These are phyloP conservation scores for Crithidia expoeki DNA, from an alignment of 208 protist genomes.

Conservation along the genomic window DNA sequence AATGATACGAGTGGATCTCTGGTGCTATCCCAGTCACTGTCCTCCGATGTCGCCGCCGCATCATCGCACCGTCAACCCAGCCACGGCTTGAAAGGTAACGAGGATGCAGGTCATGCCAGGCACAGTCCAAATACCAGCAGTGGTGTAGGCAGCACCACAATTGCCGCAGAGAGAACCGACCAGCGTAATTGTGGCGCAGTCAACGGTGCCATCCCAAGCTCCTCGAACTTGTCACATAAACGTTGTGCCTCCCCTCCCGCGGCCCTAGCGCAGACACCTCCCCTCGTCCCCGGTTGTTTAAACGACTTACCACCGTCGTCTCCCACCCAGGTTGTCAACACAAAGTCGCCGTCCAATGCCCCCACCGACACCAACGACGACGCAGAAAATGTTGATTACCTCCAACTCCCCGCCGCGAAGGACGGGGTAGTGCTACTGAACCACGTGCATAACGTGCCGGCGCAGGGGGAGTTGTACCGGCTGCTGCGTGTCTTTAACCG, in stretches of 20 bases:
- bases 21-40: neutral
- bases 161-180: no score
- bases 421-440: constrained; percentile 22
- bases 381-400: neutral
- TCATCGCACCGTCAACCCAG: neutral
- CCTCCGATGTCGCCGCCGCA: neutral
- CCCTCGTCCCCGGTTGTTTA: neutral
- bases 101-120: no score
- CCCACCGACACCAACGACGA: neutral
- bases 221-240: no score
- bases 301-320: neutral
- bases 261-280: neutral
- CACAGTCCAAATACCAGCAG: no score
- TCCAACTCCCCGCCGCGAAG: constrained; percentile 14
- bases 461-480: constrained; percentile 28
- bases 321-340: neutral
- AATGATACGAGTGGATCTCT: neutral
- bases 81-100: no score
- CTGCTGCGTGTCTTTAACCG: constrained; percentile 16
- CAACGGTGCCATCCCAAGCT: no score
- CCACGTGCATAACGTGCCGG: constrained; percentile 6
- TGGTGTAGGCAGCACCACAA: no score
- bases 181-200: no score
- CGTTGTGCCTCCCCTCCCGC: neutral
- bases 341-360: neutral